Evolutionary conservation across 1,284 basidiomycete species (phyloP), one percentile per base, ranked within the genome.

Genomic region (Sphagnurus paluster): DNA sequence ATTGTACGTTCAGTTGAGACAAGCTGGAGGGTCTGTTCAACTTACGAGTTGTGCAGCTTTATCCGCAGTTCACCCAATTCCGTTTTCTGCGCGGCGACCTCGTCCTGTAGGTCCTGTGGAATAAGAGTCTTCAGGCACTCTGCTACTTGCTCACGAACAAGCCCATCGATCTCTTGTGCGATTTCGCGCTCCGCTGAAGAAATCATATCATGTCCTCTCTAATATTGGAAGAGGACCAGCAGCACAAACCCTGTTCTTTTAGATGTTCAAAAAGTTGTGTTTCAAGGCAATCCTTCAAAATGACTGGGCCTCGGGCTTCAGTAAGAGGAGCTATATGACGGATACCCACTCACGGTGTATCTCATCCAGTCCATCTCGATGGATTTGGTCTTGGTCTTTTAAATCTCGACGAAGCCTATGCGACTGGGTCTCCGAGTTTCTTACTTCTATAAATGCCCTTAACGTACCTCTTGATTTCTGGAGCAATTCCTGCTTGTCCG

Each of bases 31-130:
- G n/a, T 9, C 10, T 16, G 3, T 8, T 5, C 8, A 5, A 69
- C 75, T 52, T 46, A 82, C 79, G 77, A 76, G 55, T 83, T 80
- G 52, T 79, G 72, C 9, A 84, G 66, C 10, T 74, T 66, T 24
- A 69, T 64, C 45, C 75, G 71, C 13, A 77, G 66, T 42, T 71
- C 64, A 30, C 76, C 74, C 19, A 84, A 68, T 54, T 79, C 70
- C 9, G 52, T 56, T 46, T 68, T 71, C 52, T 76, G 74, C 20
- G 63, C 57, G 13, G 67, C 69, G 5, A 84, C 59, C 44, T 81
- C 75, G 1, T 72, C 64, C 50, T 75, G 73, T 13, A 78, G 58
- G 3, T 70, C 63, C 37, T 69, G 59, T 1, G 78, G 73, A 5
- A 80, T 72, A 42, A 76, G 66, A 1, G 53, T 54, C 28, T 72